These are phyloP conservation scores for Boechera retrofracta DNA, from an alignment of 345 rosid genomes.

Conservation along the genomic window DNA sequence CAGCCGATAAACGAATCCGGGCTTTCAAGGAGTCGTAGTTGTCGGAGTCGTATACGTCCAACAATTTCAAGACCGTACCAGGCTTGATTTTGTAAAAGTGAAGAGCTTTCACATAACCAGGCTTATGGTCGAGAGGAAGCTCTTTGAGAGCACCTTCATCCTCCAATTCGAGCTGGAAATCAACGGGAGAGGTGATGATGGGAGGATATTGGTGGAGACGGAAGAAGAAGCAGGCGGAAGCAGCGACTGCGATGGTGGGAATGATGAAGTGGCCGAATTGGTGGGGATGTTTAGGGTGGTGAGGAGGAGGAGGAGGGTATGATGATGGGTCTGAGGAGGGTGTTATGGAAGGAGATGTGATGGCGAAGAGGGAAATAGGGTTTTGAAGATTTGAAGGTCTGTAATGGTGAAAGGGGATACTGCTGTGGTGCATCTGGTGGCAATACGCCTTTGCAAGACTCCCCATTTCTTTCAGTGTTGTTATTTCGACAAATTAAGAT, in stretches of 20 bases:
- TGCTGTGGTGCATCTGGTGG: conserved; percentile 22
- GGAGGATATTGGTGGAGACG: conserved; percentile 42
- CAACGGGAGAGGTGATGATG: conserved; percentile 29
- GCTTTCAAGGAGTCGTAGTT: conserved; percentile 41
- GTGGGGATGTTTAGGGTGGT: background rate
- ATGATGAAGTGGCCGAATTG: conserved; percentile 30
- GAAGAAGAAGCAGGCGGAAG: conserved; percentile 47
- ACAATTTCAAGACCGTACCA: conserved; percentile 34
- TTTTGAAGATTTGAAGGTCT: conserved; percentile 42
- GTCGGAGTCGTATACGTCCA: conserved; percentile 22
- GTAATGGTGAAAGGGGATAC: conserved; percentile 41
- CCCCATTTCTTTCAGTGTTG: background rate
- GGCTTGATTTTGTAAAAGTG: conserved; percentile 36
- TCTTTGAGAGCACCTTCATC: conserved; percentile 38
- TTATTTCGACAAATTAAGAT: conserved; percentile 18
- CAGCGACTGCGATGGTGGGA: conserved; percentile 43
- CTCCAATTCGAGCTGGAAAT: conserved; percentile 17
- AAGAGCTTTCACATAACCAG: conserved; percentile 28
- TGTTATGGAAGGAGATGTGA: conserved; percentile 40
- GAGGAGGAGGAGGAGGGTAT: conserved; percentile 5
- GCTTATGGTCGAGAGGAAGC: conserved; percentile 39
- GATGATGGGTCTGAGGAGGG: conserved; percentile 14
- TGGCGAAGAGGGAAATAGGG: conserved; percentile 44
- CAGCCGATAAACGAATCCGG: conserved; percentile 37
- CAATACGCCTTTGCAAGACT: conserved; percentile 26